Base-by-base conservation (phyloP, 352 stramenopile genomes). In the Phytophthora ohioensis region DNA sequence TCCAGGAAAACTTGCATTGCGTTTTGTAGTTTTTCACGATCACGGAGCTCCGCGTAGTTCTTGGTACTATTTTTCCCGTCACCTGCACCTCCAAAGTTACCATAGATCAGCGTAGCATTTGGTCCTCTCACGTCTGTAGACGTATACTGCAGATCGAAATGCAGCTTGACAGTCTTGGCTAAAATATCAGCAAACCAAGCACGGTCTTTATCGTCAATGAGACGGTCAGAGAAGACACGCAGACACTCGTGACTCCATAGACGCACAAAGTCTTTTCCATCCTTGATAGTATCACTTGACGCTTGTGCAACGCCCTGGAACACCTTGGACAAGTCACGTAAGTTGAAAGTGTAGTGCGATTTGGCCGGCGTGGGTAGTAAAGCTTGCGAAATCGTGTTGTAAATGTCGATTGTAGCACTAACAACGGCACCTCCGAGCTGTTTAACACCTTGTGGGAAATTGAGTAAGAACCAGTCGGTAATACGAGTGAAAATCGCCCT, bases 281-380 rank as follows among this genome's bases (percentile, higher is more conserved):
- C 92, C 39, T 91, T 89, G 4, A 97, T 80, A 1, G 86, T 75
- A 7, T 97, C 87, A 5, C 82, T 67, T 52, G 89, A 89, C 10
- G 84, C 91, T 59, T 97, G 92, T 2, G 91, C 85, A 32, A 98
- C 91, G 5, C 94, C 94, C 53, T 97, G 93, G 64, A 98, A 97
- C 3, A 98, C 92, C 68, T 98, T 98, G 57, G 87, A 95, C 38
- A 98, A 71, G 67, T 98, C 93, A 7, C 94, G 88, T 13, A 98
- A 74, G 62, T 98, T 98, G 77, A 98, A 98, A 13, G 94, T 98
- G 71, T 98, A 98, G 68, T 98, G 94, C 3, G 87, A 97, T 76
- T 98, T 98, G 41, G 88, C 82, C 1, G 94, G 94, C n/a, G 94
- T 98, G 30, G 94, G 93, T 27, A 98, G 42, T n/a, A 98, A 70